These are phyloP conservation scores for Debaryomycetaceae sp. DNA, from an alignment of 1,139 yeast genomes.

Conservation along the genomic window DNA sequence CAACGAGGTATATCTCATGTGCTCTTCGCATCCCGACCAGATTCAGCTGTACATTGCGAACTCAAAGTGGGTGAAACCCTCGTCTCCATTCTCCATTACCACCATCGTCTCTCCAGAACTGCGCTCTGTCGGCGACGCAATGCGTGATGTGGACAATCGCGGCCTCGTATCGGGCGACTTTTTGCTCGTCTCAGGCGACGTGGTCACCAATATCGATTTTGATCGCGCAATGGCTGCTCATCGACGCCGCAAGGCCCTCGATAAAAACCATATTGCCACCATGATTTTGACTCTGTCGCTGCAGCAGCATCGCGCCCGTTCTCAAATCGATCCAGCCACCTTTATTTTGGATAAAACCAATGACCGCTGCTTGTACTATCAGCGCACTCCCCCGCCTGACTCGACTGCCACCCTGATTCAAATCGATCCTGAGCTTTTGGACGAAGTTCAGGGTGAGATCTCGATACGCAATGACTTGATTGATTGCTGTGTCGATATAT, in stretches of 20 bases:
- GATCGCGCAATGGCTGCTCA: conserved; percentile 65
- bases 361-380: conserved; percentile 73
- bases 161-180: conserved; percentile 87
- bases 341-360: conserved; percentile 69
- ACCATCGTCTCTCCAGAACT: conserved; percentile 82
- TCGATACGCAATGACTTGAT: conserved; percentile 81
- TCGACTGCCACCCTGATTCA: conserved; percentile 43
- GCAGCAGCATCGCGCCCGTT: conserved; percentile 76
- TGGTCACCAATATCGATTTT: conserved; percentile 82
- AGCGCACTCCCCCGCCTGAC: conserved; percentile 56
- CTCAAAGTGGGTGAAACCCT: conserved; percentile 70
- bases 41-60: conserved; percentile 69
- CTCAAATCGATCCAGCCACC: conserved; percentile 72
- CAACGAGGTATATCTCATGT: conserved; percentile 79
- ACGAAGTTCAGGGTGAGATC: conserved; percentile 62
- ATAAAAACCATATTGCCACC: conserved; percentile 85
- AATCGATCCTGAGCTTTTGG: conserved; percentile 78
- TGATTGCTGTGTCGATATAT: conserved; percentile 93
- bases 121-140: conserved; percentile 90
- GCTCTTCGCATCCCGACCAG: conserved; percentile 84
- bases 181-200: conserved; percentile 84
- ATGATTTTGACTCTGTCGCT: conserved; percentile 85
- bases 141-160: conserved; percentile 88
- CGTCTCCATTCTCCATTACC: conserved; percentile 70
- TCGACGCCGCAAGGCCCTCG: conserved; percentile 54